A percentile compares a stretch with the other conserved stretches of the same genome.
phyloP scores from a whole-genome alignment of 768 basidiomycete species.

The Boletellus emodensis region DNA sequence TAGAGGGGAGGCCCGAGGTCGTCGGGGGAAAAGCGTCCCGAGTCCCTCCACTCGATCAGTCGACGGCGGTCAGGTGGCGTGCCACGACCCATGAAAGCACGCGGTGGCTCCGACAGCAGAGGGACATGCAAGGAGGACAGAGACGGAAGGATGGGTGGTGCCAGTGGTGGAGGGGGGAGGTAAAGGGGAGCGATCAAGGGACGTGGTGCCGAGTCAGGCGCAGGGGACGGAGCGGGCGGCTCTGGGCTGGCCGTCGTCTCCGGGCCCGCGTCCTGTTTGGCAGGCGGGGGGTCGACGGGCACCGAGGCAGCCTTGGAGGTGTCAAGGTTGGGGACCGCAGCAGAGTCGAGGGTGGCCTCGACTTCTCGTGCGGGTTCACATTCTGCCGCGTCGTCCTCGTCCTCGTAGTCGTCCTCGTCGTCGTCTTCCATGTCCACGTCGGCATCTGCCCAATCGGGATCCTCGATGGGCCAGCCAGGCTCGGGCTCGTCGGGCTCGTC shows the following conservation, averaged over 20 bases:
- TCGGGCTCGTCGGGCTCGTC: conserved; percentile 20
- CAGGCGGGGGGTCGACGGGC: not conserved
- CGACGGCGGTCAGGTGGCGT: conserved; percentile 30
- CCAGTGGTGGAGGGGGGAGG: conserved; percentile 3
- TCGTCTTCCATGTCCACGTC: conserved; percentile 33
- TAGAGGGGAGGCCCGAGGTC: conserved; percentile 26
- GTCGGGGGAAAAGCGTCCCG: conserved; percentile 12
- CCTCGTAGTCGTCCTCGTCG: conserved; percentile 30
- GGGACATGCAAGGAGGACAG: conserved; percentile 32
- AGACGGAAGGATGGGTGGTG: conserved; percentile 14
- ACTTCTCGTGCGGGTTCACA: conserved; percentile 9
- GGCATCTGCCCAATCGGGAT: conserved; percentile 23
- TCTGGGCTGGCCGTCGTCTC: not conserved
- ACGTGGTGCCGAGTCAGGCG: not conserved
- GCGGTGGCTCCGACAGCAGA: conserved; percentile 29
- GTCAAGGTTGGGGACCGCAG: not conserved
- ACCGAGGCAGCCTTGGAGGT: not conserved
- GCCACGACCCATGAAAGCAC: conserved; percentile 34
- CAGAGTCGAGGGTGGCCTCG: conserved; percentile 14
- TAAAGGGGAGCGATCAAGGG: conserved; percentile 6
- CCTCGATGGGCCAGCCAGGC: conserved; percentile 18
- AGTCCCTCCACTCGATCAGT: conserved; percentile 29
- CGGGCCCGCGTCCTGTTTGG: no score
- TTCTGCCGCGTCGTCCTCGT: conserved; percentile 24
- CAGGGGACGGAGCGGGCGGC: not conserved